Base-by-base conservation (phyloP, 495 filamentous ascomycete species). In the Stereocaulon alpinum region DNA sequence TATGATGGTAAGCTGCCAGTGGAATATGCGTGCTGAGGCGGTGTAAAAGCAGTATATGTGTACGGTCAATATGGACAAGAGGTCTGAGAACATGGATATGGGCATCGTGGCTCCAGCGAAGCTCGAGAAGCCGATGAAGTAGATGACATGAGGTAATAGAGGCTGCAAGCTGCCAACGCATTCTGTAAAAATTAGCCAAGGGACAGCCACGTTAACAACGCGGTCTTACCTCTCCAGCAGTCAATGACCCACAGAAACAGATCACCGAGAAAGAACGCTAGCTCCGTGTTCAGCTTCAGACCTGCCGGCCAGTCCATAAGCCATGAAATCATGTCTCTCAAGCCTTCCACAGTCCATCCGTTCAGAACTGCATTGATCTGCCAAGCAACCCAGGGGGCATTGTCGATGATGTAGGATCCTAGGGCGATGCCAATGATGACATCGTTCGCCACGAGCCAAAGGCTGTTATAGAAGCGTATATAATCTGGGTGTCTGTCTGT, bases 1-100 rank as follows among this genome's bases (percentile, higher is more conserved):
- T 52, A 99, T 86, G 58, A 97, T 96, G 29, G 85, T 95, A 40
- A 97, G 82, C 67, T 99, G 94, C 92, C 93, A 97, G 72, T 96
- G 89, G 72, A 91, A 99, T 58, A 99, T 97, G 10, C 92, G 84
- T 5, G 93, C 93, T 5, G 89, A 94, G 43, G 93, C 92, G 43
- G 95, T 87, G 71, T 99, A 99, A 72, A 97, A 99, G 42, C 86
- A 92, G 75, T 96, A 95, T 51, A 99, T 96, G 70, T 99, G 93
- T 27, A 97, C 74, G 20, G 94, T 97, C 54, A 96, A 78, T 44
- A 95, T 81, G 3, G 90, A 95, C 34, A 96, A 80, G 0, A 99
- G 80, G 67, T 99, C 93, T 0, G 93, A 99, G 70, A 95, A 93
- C 3, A 99, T 77, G 3, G 93, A 89, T 49, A 99, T 95, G 0